Conservation (phyloP, 2,329 filamentous ascomycete species). For the Fusarium anguioides region DNA sequence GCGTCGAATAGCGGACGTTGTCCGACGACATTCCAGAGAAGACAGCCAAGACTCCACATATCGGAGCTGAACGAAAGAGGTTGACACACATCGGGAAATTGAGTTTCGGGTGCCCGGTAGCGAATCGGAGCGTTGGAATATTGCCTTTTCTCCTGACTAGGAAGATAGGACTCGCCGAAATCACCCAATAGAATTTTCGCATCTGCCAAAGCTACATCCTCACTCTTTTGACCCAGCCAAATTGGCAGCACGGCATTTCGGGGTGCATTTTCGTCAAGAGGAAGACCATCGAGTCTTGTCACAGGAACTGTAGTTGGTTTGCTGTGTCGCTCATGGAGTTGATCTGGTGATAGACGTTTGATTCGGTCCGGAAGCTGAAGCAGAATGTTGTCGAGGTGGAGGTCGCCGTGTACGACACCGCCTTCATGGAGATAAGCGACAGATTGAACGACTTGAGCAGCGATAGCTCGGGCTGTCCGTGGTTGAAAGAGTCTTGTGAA, state of each 20-base stretch:
- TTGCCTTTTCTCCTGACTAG: conserved; percentile 22
- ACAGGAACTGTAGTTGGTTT: conserved; percentile 31
- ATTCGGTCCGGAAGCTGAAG: conserved; percentile 36
- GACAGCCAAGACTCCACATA: conserved; percentile 39
- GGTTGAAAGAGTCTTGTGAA: conserved; percentile 34
- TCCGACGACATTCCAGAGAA: conserved; percentile 37
- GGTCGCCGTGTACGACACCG: conserved; percentile 39
- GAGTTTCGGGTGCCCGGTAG: conserved; percentile 34
- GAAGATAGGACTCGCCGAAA: conserved; percentile 39
- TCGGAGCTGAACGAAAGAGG: conserved; percentile 37
- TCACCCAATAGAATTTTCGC: conserved; percentile 37
- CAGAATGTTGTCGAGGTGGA: conserved; percentile 39
- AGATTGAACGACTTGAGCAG: conserved; percentile 35
- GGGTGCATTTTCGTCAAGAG: conserved; percentile 33
- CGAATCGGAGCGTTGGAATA: conserved; percentile 38
- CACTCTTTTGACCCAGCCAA: conserved; percentile 37
- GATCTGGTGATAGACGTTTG: conserved; percentile 22
- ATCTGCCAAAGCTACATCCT: conserved; percentile 29
- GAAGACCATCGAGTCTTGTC: conserved; percentile 36
- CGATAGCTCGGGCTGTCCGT: conserved; percentile 36
- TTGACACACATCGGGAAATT: conserved; percentile 33
- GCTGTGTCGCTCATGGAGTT: conserved; percentile 30
- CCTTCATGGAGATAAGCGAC: conserved; percentile 36
- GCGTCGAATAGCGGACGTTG: conserved; percentile 39
- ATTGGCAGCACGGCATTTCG: conserved; percentile 34